Evolutionary conservation across 108 stramenopile species (phyloP).

Genomic region (Cylindrotheca closterium): DNA sequence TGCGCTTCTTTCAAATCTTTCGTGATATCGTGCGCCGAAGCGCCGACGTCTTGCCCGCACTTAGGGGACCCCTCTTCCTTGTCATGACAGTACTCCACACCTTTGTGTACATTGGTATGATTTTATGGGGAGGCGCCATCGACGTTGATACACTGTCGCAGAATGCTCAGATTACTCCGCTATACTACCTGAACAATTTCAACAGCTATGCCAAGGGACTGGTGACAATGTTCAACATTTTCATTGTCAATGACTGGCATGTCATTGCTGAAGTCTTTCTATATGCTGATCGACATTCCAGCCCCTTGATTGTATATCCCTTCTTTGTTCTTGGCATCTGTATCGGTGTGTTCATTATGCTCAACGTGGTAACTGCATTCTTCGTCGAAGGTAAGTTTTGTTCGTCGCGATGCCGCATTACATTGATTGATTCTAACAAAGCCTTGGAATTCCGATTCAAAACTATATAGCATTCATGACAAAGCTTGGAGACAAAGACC

Average conservation of each 20-base stretch:
- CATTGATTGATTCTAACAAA: not conserved
- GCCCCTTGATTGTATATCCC: conserved; percentile 44
- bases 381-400: conserved; percentile 52
- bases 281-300: conserved; percentile 32
- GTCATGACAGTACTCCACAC: conserved; percentile 45
- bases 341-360: conserved; percentile 37
- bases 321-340: conserved; percentile 50
- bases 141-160: conserved; percentile 18
- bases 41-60: conserved; percentile 47
- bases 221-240: conserved; percentile 59
- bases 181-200: conserved; percentile 71
- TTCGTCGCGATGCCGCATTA: not conserved
- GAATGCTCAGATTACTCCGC: conserved; percentile 28
- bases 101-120: conserved; percentile 50
- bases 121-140: conserved; percentile 57
- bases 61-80: conserved; percentile 47
- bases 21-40: conserved; percentile 53
- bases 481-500: conserved; percentile 29
- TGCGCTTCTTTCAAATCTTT: conserved; percentile 54
- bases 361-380: conserved; percentile 62
- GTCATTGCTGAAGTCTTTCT: conserved; percentile 53
- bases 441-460: not conserved
- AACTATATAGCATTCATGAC: conserved; percentile 37
- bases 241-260: conserved; percentile 70
- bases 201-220: conserved; percentile 52